Base-by-base conservation (phyloP, 306 rosid species). In the Biancaea sappan region DNA sequence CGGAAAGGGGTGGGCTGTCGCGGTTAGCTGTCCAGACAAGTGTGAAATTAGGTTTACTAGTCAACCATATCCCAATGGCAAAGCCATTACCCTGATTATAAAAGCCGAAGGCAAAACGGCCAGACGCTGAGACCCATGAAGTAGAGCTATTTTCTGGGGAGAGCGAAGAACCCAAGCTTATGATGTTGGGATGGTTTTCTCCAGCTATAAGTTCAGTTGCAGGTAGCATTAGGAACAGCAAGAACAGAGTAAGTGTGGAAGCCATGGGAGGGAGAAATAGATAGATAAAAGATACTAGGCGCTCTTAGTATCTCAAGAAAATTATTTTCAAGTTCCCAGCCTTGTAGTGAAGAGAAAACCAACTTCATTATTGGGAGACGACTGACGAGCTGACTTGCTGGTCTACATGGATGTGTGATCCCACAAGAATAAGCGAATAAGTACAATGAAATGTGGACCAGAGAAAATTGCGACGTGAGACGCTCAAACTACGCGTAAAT, bases 61-160 rank as follows among this genome's bases (percentile, higher is more conserved):
- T 25, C 28, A 84, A 24, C 82, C 77, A 73, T 69, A 80, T 77
- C 12, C 87, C 87, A 69, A 84, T 34, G 1, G 68, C 71, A 41
- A 46, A 84, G 19, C 76, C 87, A 63, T 29, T 2, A 5, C 46
- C 67, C 15, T 77, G 57, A 0, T 10, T 24, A 52, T 84, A 80
- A 73, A 80, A 84, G 0, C 87, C 87, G 9, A 84, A 73, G 47
- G 83, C 77, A 80, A 76, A 84, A 12, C 8, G 77, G 43, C 85
- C 87, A 25, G 82, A 68, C 35, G 18, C 35, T 26, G 85, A 80
- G 31, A 3, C 8, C 87, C 87, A 77, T 48, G 80, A 72, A 28
- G 67, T 62, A 4, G 38, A 1, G 3, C 18, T 18, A 0, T 18
- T 13, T 58, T 51, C 22, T 15, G 85, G 69, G 4, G 63, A 62